phyloP scores from a whole-genome alignment of 2,329 filamentous ascomycete species.

The Fusarium brevicatenulatum region DNA sequence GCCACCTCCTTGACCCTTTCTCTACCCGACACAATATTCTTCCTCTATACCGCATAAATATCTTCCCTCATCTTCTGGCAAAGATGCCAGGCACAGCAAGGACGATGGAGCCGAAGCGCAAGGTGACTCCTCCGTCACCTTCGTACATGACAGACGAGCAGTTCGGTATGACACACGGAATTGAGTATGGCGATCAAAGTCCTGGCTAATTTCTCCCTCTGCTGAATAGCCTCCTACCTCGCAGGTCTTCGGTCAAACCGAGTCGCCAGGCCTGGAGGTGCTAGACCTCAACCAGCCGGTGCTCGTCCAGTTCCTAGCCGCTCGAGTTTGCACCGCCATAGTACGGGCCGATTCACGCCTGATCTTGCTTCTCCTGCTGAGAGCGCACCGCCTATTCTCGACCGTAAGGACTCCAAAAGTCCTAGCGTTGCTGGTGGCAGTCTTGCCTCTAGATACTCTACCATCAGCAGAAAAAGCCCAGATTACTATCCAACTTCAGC shows the following conservation, averaged over 20 bases:
- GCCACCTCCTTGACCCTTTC: neutral
- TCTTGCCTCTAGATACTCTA: conserved; percentile 62
- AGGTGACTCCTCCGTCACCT: conserved; percentile 69
- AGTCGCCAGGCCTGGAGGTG: conserved; percentile 74
- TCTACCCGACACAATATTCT: conserved; percentile 35
- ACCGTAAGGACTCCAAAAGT: conserved; percentile 44
- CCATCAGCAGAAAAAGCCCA: conserved; percentile 55
- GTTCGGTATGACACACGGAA: conserved; percentile 61
- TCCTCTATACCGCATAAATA: conserved; percentile 27
- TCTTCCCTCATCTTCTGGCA: conserved; percentile 24
- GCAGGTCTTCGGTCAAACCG: conserved; percentile 76
- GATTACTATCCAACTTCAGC: conserved; percentile 62
- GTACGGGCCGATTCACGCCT: conserved; percentile 47
- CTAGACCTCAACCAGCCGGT: conserved; percentile 67
- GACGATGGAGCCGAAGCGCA: conserved; percentile 54
- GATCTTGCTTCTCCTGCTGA: conserved; percentile 45
- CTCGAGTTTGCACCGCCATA: conserved; percentile 42
- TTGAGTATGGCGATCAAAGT: conserved; percentile 4
- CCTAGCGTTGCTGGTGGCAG: conserved; percentile 58
- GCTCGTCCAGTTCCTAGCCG: conserved; percentile 47
- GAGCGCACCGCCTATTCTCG: conserved; percentile 37
- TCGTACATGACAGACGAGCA: conserved; percentile 74
- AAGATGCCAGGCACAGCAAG: conserved; percentile 48
- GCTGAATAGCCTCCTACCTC: conserved; percentile 71
- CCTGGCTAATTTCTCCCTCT: conserved; percentile 34